phyloP scores from a whole-genome alignment of 495 filamentous ascomycete genomes.

The Aspergillus avenaceus region DNA sequence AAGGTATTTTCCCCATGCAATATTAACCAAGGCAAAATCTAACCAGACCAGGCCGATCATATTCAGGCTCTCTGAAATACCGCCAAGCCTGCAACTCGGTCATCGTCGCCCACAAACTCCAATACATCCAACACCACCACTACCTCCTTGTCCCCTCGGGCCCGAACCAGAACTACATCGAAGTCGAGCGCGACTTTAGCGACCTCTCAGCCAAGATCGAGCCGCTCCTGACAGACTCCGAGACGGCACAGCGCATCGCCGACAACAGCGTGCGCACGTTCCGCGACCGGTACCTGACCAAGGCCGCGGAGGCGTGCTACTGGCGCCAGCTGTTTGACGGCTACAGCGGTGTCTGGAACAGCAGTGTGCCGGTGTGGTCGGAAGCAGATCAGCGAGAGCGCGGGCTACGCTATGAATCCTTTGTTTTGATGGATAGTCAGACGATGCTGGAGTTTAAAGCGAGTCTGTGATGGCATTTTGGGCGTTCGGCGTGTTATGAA shows the following conservation, averaged over 20 bases:
- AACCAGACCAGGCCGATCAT: slow-evolving; percentile 34
- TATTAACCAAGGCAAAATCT: not conserved
- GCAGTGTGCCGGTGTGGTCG: slow-evolving; percentile 22
- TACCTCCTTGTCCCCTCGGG: slow-evolving; percentile 41
- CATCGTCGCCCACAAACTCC: slow-evolving; percentile 47
- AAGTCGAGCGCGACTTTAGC: slow-evolving; percentile 54
- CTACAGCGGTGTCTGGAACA: slow-evolving; percentile 43
- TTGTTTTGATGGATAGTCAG: slow-evolving; percentile 30
- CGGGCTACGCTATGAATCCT: slow-evolving; percentile 39
- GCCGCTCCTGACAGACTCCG: slow-evolving; percentile 37
- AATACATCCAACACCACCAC: slow-evolving; percentile 44
- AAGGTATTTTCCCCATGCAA: slow-evolving; percentile 33
- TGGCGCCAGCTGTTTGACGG: slow-evolving; percentile 50
- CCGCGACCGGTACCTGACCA: slow-evolving; percentile 54
- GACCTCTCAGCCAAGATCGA: slow-evolving; percentile 52
- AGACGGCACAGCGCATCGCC: slow-evolving; percentile 49
- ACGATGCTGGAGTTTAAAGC: slow-evolving; percentile 29
- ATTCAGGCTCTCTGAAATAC: slow-evolving; percentile 56
- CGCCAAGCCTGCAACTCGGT: slow-evolving; percentile 58
- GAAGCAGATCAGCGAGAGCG: slow-evolving; percentile 15
- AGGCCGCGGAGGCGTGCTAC: slow-evolving; percentile 56
- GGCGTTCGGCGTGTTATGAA: not conserved
- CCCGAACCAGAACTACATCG: slow-evolving; percentile 57
- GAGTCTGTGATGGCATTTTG: no score
- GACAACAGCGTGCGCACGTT: slow-evolving; percentile 52